These are phyloP conservation scores for Ophiostoma australiae DNA, from an alignment of 2,329 filamentous ascomycete genomes.

Conservation along the genomic window DNA sequence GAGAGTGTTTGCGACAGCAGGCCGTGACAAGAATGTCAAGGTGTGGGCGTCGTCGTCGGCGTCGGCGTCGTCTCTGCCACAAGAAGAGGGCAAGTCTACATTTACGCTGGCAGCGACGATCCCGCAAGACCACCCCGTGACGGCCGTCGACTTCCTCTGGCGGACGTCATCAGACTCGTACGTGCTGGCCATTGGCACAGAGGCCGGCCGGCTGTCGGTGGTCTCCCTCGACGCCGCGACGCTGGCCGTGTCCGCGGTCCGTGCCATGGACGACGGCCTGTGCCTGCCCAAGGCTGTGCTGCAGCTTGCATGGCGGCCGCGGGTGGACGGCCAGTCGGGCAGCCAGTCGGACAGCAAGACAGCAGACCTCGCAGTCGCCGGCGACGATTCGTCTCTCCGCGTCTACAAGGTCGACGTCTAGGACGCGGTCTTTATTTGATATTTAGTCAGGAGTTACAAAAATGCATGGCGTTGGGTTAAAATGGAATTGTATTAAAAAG, in stretches of 20 bases:
- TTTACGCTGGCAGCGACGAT: conserved; percentile 53
- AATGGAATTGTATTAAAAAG: neutral
- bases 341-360: conserved; percentile 19
- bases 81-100: conserved; percentile 28
- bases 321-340: conserved; percentile 15
- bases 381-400: conserved; percentile 58
- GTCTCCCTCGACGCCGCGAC: conserved; percentile 38
- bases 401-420: conserved; percentile 46
- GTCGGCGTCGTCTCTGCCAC: neutral
- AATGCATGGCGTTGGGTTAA: neutral
- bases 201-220: conserved; percentile 47
- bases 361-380: conserved; percentile 48
- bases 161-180: conserved; percentile 29
- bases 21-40: conserved; percentile 79
- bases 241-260: conserved; percentile 37
- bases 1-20: conserved; percentile 73
- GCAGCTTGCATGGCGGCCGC: conserved; percentile 63
- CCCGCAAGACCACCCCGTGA: conserved; percentile 56
- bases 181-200: conserved; percentile 55
- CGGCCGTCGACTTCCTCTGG: conserved; percentile 63
- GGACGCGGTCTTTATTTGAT: neutral
- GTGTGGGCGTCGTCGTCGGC: conserved; percentile 50
- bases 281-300: conserved; percentile 61
- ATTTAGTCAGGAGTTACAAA: neutral
- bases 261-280: conserved; percentile 37